Evolutionary conservation across 306 rosid genomes (phyloP), one percentile per base, ranked within the genome.

Genomic region (Heteromeles arbutifolia): DNA sequence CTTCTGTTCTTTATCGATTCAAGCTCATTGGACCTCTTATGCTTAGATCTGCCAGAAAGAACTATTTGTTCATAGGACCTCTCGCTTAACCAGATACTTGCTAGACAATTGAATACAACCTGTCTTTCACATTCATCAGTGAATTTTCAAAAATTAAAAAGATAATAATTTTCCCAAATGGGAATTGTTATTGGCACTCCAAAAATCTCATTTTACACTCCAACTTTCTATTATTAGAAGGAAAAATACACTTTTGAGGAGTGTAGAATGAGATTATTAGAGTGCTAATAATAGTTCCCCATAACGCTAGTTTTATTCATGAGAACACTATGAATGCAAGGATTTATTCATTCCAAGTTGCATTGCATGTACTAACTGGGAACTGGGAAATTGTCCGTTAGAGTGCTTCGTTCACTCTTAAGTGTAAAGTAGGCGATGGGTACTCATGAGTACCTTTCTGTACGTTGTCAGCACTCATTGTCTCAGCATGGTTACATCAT

Each of bases 391-490:
- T 26, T 78, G 41, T 34, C 11, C 26, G 24, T 59, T 24, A n/a
- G 67, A 65, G 2, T 41, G 72, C 61, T 77, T 75, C 26, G 58
- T 32, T 24, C 54, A 43, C 63, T 66, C 63, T 69, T 22, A 48
- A 15, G 54, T 69, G 67, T 67, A 79, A 75, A 65, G 69, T 59
- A 29, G 88, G 37, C 53, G 28, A 77, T 66, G 15, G 53, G 69
- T 81, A 76, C 76, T 88, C 79, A 73, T 85, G 84, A 79, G 83
- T 53, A 61, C 67, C 45, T 82, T 66, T 81, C 57, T 74, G 63
- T 65, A 74, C 77, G 64, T 70, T 85, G 85, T 84, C 91, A 83
- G 90, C 83, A 83, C 89, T 88, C 78, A 85, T 81, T 85, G 87
- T 86, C 86, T 82, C 79, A 87, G 83, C 89, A 76, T 87, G 85